Evolutionary conservation across 2,329 filamentous ascomycete species (phyloP).

Genomic region (Bipolaris victoriae): DNA sequence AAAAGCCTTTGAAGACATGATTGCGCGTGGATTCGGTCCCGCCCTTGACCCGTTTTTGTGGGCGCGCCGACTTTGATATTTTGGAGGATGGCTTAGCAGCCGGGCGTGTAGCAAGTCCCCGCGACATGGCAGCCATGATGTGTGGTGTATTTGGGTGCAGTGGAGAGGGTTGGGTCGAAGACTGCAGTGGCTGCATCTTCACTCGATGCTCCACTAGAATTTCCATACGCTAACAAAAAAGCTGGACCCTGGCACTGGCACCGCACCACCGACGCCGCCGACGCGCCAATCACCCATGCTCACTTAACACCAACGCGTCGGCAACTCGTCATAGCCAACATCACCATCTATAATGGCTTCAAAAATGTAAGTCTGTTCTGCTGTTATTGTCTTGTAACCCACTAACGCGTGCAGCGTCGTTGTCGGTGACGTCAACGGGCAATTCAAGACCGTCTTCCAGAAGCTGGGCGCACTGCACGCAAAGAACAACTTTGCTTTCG

Average conservation of each 20-base stretch:
- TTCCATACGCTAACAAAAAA: conserved; percentile 32
- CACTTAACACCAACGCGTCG: conserved; percentile 22
- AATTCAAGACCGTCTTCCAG: conserved; percentile 74
- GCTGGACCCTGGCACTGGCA: conserved; percentile 23
- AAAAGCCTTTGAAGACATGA: conserved; percentile 91
- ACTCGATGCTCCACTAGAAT: conserved; percentile 37
- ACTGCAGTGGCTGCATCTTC: conserved; percentile 9
- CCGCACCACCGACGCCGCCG: conserved; percentile 19
- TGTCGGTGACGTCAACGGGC: conserved; percentile 81
- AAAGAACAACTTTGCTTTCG: conserved; percentile 88
- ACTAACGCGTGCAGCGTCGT: conserved; percentile 67
- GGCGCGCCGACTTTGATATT: conserved; percentile 42
- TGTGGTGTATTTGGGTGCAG: conserved; percentile 6
- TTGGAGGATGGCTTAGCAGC: conserved; percentile 26
- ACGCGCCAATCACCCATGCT: conserved; percentile 20
- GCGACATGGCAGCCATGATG: conserved; percentile 54
- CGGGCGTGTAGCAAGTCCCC: conserved; percentile 36
- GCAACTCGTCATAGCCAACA: conserved; percentile 7
- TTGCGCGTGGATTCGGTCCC: conserved; percentile 78
- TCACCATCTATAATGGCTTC: conserved; percentile 55
- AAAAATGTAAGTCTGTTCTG: conserved; percentile 56
- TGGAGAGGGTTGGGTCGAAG: conserved; percentile 10
- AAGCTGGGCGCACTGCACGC: conserved; percentile 81
- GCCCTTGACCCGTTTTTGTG: conserved; percentile 69
- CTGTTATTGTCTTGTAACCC: not conserved